Conservation (phyloP, 1,284 basidiomycete species). For the Veloporphyrellus conicus region DNA sequence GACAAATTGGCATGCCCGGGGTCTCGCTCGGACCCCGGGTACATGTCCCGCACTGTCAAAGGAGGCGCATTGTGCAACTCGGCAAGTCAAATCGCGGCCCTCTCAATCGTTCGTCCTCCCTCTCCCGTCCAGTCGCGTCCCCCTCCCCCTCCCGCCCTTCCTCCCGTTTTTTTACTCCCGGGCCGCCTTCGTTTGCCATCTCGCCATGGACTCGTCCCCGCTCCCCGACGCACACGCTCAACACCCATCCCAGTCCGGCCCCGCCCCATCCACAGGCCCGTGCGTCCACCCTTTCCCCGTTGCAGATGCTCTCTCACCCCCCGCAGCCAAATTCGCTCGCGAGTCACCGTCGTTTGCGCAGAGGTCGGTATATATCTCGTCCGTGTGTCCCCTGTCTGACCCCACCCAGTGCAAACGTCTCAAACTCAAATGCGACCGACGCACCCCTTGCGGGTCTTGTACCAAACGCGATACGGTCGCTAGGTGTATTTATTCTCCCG, state of each 20-base stretch:
- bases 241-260: constrained; percentile 16
- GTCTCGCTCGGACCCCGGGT: constrained; percentile 21
- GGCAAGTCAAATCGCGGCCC: constrained; percentile 13
- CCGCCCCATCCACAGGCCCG: constrained; percentile 26
- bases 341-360: constrained; percentile 77
- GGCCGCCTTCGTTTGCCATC: background rate
- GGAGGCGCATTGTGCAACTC: constrained; percentile 22
- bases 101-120: background rate
- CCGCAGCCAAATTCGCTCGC: constrained; percentile 65
- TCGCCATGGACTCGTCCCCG: constrained; percentile 18
- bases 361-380: constrained; percentile 47
- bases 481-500: constrained; percentile 72
- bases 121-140: background rate
- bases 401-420: constrained; percentile 70
- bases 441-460: constrained; percentile 69
- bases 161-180: background rate
- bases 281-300: constrained; percentile 17
- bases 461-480: constrained; percentile 70
- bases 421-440: constrained; percentile 75
- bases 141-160: background rate
- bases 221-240: constrained; percentile 18
- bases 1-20: constrained; percentile 9
- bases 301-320: constrained; percentile 11
- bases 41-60: constrained; percentile 10
- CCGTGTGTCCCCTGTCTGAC: constrained; percentile 17